Evolutionary conservation across 768 basidiomycete genomes (phyloP).

Genomic region (Rubroboletus pulcherrimus): DNA sequence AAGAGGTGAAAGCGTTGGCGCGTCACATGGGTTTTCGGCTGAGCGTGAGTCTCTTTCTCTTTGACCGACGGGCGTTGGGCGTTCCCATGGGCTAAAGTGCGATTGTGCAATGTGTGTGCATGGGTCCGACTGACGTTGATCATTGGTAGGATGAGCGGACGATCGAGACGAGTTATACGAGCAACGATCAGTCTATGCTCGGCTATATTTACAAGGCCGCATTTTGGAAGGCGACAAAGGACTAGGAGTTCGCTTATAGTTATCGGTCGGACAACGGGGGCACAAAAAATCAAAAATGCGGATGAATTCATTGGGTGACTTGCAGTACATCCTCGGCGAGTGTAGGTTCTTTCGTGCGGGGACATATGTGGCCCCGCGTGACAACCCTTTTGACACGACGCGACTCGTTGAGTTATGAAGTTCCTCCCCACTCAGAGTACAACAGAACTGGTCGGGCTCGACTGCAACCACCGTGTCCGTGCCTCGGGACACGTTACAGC

Average conservation of each 20-base stretch:
- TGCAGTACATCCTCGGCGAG: not conserved
- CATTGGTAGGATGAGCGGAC: conserved; percentile 79
- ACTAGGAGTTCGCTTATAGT: not conserved
- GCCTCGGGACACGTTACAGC: too few relatives aligned
- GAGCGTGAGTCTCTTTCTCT: conserved; percentile 45
- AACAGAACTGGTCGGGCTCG: not conserved
- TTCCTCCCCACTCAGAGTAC: not conserved
- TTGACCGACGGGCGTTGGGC: not conserved
- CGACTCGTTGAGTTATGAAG: not conserved
- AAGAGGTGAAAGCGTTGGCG: conserved; percentile 78
- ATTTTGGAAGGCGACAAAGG: conserved; percentile 76
- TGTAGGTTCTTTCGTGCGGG: not conserved
- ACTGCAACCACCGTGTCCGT: not conserved
- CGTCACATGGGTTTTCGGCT: conserved; percentile 77
- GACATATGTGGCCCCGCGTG: not conserved
- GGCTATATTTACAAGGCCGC: conserved; percentile 79
- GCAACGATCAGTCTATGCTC: conserved; percentile 76
- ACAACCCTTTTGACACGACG: not conserved
- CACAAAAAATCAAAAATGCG: not conserved
- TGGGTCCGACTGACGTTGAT: not conserved
- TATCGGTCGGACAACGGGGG: not conserved
- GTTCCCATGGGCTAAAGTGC: not conserved
- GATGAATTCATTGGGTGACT: not conserved
- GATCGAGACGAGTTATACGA: conserved; percentile 84
- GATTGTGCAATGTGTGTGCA: not conserved